A percentile compares a stretch with the other conserved stretches of the same genome.
Conservation (phyloP, 2,329 filamentous ascomycete species). For the Tolypocladium paradoxum region DNA sequence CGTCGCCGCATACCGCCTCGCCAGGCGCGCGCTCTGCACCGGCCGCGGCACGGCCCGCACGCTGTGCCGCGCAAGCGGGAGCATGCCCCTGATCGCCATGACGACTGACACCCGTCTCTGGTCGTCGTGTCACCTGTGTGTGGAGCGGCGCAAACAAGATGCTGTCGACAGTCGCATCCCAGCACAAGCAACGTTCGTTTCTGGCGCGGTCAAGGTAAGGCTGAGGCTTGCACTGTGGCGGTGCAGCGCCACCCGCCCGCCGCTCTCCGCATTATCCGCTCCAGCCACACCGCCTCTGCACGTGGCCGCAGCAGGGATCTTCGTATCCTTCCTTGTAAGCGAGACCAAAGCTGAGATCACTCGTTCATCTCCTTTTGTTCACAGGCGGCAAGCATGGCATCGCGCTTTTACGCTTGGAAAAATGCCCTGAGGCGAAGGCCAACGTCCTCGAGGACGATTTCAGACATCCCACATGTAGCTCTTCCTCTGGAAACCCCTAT, state of each 20-base stretch:
- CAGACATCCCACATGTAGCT: no score
- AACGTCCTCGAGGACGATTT: no score
- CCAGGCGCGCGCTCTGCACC: neutral
- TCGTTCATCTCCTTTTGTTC: no score
- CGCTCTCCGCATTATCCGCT: neutral
- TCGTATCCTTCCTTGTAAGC: no score
- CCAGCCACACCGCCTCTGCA: neutral
- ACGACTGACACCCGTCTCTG: neutral
- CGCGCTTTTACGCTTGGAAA: no score
- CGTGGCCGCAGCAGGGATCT: neutral
- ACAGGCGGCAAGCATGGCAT: no score
- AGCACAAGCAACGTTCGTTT: neutral
- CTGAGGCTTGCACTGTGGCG: neutral
- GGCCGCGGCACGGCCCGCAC: neutral
- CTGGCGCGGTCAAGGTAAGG: neutral
- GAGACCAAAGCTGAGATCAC: no score
- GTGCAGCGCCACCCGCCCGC: neutral
- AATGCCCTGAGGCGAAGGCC: no score
- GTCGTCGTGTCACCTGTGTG: neutral
- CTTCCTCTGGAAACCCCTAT: constrained; percentile 2
- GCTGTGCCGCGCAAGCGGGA: neutral
- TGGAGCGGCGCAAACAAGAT: neutral
- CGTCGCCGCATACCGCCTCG: neutral
- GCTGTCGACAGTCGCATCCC: neutral
- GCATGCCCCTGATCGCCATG: neutral